Evolutionary conservation across 768 basidiomycete species (phyloP), one percentile per base, ranked within the genome.

Genomic region (Tylopilus vinaceipallidus): DNA sequence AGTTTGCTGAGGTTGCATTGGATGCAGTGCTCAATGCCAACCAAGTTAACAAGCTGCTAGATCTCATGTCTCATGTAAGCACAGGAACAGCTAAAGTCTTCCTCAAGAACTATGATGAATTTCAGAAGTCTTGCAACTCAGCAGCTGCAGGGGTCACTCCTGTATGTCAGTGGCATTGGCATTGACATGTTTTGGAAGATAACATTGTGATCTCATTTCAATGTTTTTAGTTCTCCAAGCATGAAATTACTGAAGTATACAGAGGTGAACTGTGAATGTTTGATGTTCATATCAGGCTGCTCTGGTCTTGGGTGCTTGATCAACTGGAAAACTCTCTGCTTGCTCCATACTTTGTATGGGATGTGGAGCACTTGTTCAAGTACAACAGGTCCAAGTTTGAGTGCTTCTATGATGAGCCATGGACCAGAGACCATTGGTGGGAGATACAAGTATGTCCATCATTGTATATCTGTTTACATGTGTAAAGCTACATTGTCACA

Each of bases 41-140:
- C 13, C 51, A 52, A 13, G 48, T 52, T 1, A 22, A 59, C 30
- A 34, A 19, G 3, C 35, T 56, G 1, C 43, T 56, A 3, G 6
- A 20, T 2, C 47, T 56, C 10, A 35, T 56, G 0, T 24, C 23
- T 3, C 20, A 14, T 17, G 45, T 49, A 12, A 23, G 41, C 4
- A 10, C 38, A 13, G 69, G 67, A 4, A 10, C n/a, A 1, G 42
- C 2, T 62, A 65, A 22, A 65, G 39, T n/a, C n/a, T n/a, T 56
- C 2, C 46, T 5, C 20, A 42, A 19, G 37, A 55, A 41, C 19
- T 41, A 55, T 2, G 4, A 10, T 2, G 45, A 55, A 10, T 40
- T 51, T 27, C 46, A 12, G 2, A 17, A 40, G n/a, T 20, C 41
- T 6, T 55, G 50, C 22, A 30, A 55, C 37, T 24, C 17, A 3